Evolutionary conservation across 441 rosid species (phyloP), one percentile per base, ranked within the genome.

Genomic region (Gossypium lobatum): DNA sequence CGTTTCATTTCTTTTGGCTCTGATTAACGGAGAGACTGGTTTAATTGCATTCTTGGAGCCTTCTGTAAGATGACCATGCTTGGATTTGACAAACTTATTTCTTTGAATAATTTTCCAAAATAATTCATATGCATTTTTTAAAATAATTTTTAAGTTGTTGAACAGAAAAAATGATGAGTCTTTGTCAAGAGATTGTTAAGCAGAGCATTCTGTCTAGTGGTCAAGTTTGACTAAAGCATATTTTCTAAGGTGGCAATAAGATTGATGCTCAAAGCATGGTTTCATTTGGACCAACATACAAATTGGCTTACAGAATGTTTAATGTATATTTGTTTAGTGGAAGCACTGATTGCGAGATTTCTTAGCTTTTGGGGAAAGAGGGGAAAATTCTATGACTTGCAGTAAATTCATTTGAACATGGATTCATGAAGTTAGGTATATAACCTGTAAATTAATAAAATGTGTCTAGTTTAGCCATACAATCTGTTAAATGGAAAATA

Each of bases 41-140:
- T 83, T 95, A 79, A 85, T 88, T 75, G 99, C 99, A 39, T 95
- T 93, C 86, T 81, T 95, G 85, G 99, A 95, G 92, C 98, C 99
- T 85, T 95, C 88, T 85, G 99, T 95, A 88, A 88, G 95, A 80
- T 52, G 23, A 42, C 58, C 42, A 34, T 21, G n/a, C 53, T 64
- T 65, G 53, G 10, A 16, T 73, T 73, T 61, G 64, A 21, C 59
- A 31, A 71, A 28, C 66, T 26, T 74, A n/a, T 68, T 70, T 61
- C 37, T 71, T 73, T 9, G 13, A 6, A 9, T 64, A 34, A 11
- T 37, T 73, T 69, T 48, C 65, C 69, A 6, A 48, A 21, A 39
- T 28, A 68, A 64, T 20, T n/a, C 21, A 26, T 26, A 9, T 48
- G 31, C 66, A 34, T 34, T 46, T 13, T 64, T 37, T 21, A 21